Conservation (phyloP, 139 green algal genomes). For the Chlamydomonas incerta region DNA sequence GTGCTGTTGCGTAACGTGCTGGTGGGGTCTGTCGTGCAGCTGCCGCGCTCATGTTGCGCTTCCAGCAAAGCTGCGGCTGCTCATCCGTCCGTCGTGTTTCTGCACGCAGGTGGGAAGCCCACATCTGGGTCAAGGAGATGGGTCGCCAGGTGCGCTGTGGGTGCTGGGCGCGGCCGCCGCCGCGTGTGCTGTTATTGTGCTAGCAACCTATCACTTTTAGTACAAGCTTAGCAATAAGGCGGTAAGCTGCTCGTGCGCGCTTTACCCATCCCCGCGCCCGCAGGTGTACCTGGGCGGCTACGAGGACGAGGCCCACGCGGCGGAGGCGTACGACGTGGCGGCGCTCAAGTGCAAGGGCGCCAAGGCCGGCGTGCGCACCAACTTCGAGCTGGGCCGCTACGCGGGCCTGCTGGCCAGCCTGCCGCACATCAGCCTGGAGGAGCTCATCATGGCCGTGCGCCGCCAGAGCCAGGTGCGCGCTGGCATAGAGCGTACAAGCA, state of each 20-base stretch:
- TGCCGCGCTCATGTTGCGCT: no score
- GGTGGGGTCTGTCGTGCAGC: no score
- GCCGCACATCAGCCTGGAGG: slow-evolving; percentile 83
- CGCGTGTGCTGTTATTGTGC: background rate
- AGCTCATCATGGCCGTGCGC: slow-evolving; percentile 94
- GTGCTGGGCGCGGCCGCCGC: slow-evolving; percentile 20
- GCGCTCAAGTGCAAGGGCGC: slow-evolving; percentile 84
- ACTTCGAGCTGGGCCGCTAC: slow-evolving; percentile 71
- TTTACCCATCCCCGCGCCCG: background rate
- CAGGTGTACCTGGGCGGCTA: slow-evolving; percentile 78
- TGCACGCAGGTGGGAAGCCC: slow-evolving; percentile 77
- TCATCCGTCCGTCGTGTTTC: no score
- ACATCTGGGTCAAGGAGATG: slow-evolving; percentile 93
- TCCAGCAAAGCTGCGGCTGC: no score
- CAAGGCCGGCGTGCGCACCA: slow-evolving; percentile 24
- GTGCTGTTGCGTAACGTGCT: no score
- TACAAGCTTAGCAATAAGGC: no score
- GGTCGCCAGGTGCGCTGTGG: slow-evolving; percentile 61
- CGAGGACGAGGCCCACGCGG: slow-evolving; percentile 89
- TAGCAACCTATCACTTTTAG: no score
- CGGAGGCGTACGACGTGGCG: slow-evolving; percentile 92
- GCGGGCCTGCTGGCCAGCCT: slow-evolving; percentile 78
- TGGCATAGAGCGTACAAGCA: no score
- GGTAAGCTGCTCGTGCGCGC: background rate
- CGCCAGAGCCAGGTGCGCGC: slow-evolving; percentile 69